Percentiles rank a stretch among this genome's conserved stretches.
Evolutionary conservation across 768 basidiomycete species (phyloP).

Genomic region (Leccinum variicolor): DNA sequence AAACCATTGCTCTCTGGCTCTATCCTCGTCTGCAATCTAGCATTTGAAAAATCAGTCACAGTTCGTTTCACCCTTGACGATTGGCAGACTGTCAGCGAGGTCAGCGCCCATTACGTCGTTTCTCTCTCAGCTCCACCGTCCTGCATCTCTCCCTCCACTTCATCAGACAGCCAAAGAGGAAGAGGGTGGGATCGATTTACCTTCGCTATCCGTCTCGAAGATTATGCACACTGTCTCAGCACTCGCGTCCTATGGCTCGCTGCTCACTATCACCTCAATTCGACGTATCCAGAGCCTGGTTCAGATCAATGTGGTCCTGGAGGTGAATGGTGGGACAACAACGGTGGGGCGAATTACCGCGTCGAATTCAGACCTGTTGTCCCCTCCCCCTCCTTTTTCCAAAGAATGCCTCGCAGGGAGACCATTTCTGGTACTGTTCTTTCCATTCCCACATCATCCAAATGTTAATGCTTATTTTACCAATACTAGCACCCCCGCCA

Average conservation of each 20-base stretch:
- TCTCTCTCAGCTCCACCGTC: constrained; percentile 39
- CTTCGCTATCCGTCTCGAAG: constrained; percentile 68
- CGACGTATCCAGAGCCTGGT: constrained; percentile 16
- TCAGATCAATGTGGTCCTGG: constrained; percentile 36
- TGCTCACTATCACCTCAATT: constrained; percentile 43
- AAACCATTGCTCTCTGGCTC: constrained; percentile 59
- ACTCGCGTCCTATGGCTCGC: constrained; percentile 60
- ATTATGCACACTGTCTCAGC: constrained; percentile 52
- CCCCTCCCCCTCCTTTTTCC: background rate
- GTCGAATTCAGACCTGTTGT: constrained; percentile 51
- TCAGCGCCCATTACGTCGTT: constrained; percentile 49
- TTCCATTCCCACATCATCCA: background rate
- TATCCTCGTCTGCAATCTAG: constrained; percentile 78
- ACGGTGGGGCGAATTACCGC: constrained; percentile 71
- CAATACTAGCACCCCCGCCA: constrained; percentile 5
- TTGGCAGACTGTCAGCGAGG: constrained; percentile 92
- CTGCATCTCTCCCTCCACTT: constrained; percentile 13
- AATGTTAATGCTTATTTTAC: constrained; percentile 1
- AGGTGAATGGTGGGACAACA: constrained; percentile 96
- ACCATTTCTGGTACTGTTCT: constrained; percentile 18
- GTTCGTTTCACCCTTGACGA: constrained; percentile 90
- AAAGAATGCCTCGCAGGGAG: constrained; percentile 17
- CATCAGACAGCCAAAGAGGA: background rate
- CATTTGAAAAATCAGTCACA: constrained; percentile 82
- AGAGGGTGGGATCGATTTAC: constrained; percentile 54